Evolutionary conservation across 176 grass and related monocot genomes (phyloP).

Genomic region (Urochloa ruziziensis): DNA sequence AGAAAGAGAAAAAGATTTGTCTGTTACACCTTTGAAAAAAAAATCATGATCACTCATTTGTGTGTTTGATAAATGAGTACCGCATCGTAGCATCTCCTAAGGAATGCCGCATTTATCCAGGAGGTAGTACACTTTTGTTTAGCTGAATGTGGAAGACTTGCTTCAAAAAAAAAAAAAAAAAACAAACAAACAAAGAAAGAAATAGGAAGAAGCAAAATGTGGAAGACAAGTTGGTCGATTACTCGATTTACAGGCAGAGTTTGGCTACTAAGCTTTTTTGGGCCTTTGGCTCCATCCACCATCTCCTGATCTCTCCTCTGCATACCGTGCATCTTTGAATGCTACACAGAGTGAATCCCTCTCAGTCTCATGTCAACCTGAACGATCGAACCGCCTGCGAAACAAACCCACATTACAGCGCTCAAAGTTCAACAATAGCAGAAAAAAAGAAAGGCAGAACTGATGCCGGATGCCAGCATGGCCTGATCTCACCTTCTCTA

Average conservation of each 20-base stretch:
- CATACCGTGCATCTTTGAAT: not conserved
- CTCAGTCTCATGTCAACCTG: slow-evolving; percentile 49
- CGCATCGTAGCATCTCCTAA: not conserved
- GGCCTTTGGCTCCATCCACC: not conserved
- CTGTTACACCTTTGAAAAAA: not conserved
- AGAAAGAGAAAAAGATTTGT: not conserved
- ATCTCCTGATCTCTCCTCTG: not conserved
- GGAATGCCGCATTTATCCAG: not conserved
- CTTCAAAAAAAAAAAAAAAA: too few relatives aligned
- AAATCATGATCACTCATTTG: not conserved
- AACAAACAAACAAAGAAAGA: too few relatives aligned
- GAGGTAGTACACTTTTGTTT: too few relatives aligned
- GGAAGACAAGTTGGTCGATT: not conserved
- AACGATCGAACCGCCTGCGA: slow-evolving; percentile 76
- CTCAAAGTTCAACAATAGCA: not conserved
- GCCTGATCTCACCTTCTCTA: slow-evolving; percentile 64
- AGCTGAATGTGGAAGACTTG: too few relatives aligned
- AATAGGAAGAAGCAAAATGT: not conserved
- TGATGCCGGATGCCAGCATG: not conserved
- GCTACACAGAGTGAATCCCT: not conserved
- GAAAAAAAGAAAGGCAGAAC: not conserved
- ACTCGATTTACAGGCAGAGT: too few relatives aligned
- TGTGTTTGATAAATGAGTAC: not conserved
- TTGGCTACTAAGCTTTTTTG: not conserved
- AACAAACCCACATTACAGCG: not conserved